Evolutionary conservation across 176 grass and related monocot genomes (phyloP).

Genomic region (Raddia distichophylla): DNA sequence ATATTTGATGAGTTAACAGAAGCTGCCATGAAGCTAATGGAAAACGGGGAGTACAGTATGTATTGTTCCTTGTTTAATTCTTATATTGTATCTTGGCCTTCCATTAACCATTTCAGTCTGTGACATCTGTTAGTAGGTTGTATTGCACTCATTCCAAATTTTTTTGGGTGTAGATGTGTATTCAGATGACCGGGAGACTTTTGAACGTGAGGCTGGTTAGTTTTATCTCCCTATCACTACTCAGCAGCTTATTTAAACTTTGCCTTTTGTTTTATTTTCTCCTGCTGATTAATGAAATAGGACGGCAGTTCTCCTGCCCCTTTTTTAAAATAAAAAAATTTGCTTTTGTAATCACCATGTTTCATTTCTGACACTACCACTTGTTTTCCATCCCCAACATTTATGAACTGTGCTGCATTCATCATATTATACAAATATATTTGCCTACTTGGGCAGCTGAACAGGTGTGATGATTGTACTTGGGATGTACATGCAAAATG

Average conservation of each 20-base stretch:
- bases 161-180: constrained; percentile 82
- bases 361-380: neutral
- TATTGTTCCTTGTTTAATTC: constrained; percentile 14
- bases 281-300: too few species aligned
- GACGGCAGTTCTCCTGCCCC: too few species aligned
- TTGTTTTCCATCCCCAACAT: neutral
- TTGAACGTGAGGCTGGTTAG: constrained; percentile 86
- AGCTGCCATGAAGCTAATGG: constrained; percentile 95
- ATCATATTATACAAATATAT: constrained; percentile 11
- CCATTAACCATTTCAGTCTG: constrained; percentile 6
- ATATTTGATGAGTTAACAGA: constrained; percentile 95
- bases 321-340: too few species aligned
- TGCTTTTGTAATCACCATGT: neutral
- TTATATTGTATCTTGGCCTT: constrained; percentile 9
- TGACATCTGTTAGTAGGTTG: neutral
- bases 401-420: neutral
- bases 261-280: too few species aligned
- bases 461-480: neutral
- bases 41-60: constrained; percentile 88
- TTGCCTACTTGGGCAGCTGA: constrained; percentile 1
- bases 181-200: constrained; percentile 85
- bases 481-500: constrained; percentile 7
- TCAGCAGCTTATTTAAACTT: constrained; percentile 21
- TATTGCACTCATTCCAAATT: constrained; percentile 20
- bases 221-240: constrained; percentile 38